phyloP scores from a whole-genome alignment of 257 asterid species.

The Capsicum pubescens region DNA sequence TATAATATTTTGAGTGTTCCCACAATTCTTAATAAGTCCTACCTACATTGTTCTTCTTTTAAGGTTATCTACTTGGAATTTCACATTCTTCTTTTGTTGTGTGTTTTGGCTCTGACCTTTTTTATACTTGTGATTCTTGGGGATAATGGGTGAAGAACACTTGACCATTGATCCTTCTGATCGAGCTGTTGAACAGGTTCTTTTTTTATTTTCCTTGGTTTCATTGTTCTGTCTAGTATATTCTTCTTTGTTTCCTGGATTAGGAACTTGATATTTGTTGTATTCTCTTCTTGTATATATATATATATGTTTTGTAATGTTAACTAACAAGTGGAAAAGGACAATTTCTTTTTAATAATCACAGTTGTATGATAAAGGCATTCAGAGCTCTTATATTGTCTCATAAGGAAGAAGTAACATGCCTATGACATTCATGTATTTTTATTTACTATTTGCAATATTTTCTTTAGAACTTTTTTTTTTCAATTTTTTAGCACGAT shows the following conservation, averaged over 20 bases:
- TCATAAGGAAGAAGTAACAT: constrained; percentile 12
- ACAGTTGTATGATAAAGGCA: constrained; percentile 13
- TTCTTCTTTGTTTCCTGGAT: neutral
- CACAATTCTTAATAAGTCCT: neutral
- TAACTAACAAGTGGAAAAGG: neutral
- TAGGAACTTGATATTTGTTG: neutral
- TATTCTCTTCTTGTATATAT: neutral
- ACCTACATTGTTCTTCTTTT: neutral
- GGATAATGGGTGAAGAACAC: constrained; percentile 37
- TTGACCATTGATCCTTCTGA: constrained; percentile 29
- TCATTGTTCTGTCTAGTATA: neutral
- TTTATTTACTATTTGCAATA: neutral
- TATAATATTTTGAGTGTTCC: constrained; percentile 5
- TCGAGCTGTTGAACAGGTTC: constrained; percentile 40
- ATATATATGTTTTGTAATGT: neutral
- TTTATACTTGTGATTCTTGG: constrained; percentile 24
- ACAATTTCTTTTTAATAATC: neutral
- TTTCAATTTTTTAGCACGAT: neutral
- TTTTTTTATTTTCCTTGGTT: neutral
- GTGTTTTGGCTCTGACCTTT: constrained; percentile 33
- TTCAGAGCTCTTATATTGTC: neutral
- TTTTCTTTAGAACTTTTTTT: neutral
- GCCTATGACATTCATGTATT: neutral
- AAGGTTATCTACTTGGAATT: too few species aligned
- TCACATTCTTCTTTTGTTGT: constrained; percentile 17